Evolutionary conservation across 2,329 filamentous ascomycete genomes (phyloP).

Genomic region (Neoarthrinium moseri): DNA sequence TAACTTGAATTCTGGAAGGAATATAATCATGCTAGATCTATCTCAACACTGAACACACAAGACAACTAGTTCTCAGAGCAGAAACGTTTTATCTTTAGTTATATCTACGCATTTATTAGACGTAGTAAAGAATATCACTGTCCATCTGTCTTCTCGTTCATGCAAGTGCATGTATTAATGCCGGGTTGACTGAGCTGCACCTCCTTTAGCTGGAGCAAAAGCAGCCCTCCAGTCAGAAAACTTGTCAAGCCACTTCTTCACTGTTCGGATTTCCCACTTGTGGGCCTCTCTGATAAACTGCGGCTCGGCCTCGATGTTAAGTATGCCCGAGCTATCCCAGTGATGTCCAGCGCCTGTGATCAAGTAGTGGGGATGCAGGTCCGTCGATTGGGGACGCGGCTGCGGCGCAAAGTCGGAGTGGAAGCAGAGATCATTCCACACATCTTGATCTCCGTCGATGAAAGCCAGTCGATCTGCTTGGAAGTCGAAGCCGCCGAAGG

Average conservation of each 20-base stretch:
- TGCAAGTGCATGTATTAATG: no score
- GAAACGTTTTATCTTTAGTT: no score
- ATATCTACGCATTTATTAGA: no score
- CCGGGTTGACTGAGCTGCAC: no score
- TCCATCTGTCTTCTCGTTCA: no score
- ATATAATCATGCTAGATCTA: no score
- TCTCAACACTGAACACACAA: no score
- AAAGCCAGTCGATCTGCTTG: slow-evolving; percentile 45
- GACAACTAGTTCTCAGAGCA: no score
- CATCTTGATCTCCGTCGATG: slow-evolving; percentile 51
- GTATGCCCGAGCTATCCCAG: slow-evolving; percentile 44
- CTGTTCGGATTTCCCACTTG: slow-evolving; percentile 46
- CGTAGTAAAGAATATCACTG: no score
- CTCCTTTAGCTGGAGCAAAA: no score
- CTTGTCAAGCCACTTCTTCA: slow-evolving; percentile 45
- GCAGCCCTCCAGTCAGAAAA: slow-evolving; percentile 22
- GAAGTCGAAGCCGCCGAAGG: slow-evolving; percentile 46
- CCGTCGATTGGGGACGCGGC: slow-evolving; percentile 32
- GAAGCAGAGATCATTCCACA: slow-evolving; percentile 52
- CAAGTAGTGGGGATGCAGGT: slow-evolving; percentile 46
- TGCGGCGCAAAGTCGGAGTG: slow-evolving; percentile 39
- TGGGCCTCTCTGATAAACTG: slow-evolving; percentile 51
- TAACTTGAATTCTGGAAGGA: no score
- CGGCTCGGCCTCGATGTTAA: slow-evolving; percentile 41
- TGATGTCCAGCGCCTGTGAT: slow-evolving; percentile 52